Evolutionary conservation across 495 filamentous ascomycete genomes (phyloP).

Genomic region (Aspergillus heteromorphus): DNA sequence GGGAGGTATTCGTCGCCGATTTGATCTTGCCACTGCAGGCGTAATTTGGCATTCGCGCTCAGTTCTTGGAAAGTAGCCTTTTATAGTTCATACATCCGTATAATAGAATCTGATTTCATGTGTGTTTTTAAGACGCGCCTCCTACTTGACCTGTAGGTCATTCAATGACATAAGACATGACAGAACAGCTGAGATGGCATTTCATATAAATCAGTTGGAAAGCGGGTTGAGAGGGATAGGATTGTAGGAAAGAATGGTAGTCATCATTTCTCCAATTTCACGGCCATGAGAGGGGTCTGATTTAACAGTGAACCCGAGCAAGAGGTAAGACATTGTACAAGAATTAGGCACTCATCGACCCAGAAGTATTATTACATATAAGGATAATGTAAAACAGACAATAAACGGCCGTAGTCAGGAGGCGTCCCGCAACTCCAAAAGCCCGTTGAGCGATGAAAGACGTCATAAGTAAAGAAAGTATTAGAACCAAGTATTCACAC

Average conservation of each 20-base stretch:
- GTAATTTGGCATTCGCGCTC: too few species aligned
- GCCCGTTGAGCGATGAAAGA: slow-evolving; percentile 2
- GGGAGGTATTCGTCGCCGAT: too few species aligned
- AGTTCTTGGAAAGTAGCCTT: too few species aligned
- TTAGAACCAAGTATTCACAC: slow-evolving; percentile 4
- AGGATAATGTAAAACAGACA: slow-evolving; percentile 15
- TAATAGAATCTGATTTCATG: background rate
- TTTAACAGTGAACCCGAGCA: slow-evolving; percentile 11
- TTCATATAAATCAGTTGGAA: background rate
- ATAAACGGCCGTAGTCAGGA: slow-evolving; percentile 19
- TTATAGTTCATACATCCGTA: background rate
- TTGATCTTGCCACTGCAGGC: too few species aligned
- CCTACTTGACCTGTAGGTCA: background rate
- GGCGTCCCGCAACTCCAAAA: slow-evolving; percentile 35
- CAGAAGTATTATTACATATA: slow-evolving; percentile 22
- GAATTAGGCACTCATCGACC: slow-evolving; percentile 6
- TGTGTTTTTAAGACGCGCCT: background rate
- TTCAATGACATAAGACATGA: background rate
- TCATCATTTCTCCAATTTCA: background rate
- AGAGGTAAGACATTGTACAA: slow-evolving; percentile 21
- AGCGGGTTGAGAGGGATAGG: background rate
- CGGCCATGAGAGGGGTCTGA: background rate
- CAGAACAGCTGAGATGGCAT: background rate
- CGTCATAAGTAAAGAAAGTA: slow-evolving; percentile 2
- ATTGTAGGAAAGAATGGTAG: background rate